Conservation (phyloP, 1,139 yeast genomes). For the Suhomyces maxii region DNA sequence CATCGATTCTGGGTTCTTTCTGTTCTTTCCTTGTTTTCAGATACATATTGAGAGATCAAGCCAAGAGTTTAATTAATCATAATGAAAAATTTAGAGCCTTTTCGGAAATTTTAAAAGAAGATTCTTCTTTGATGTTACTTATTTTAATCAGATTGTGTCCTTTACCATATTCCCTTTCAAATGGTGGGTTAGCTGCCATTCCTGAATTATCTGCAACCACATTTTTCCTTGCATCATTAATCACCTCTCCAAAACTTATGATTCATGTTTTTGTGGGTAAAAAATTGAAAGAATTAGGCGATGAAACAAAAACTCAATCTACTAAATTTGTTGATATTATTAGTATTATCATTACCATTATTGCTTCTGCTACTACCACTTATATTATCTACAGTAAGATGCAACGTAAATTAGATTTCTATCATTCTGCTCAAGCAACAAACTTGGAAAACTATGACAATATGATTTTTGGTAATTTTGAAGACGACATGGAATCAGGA, state of each 20-base stretch:
- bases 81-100: conserved; percentile 75
- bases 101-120: conserved; percentile 66
- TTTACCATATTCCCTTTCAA: conserved; percentile 85
- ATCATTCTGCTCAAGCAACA: conserved; percentile 22
- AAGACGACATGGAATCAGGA: conserved; percentile 34
- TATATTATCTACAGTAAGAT: conserved; percentile 69
- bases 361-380: conserved; percentile 63
- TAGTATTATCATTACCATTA: conserved; percentile 59
- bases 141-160: conserved; percentile 83
- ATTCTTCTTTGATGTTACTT: conserved; percentile 62
- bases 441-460: conserved; percentile 22
- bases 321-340: conserved; percentile 61
- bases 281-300: conserved; percentile 70
- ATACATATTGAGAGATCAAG: conserved; percentile 56
- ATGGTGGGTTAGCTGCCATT: conserved; percentile 87
- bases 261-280: conserved; percentile 81
- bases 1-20: conserved; percentile 73
- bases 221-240: conserved; percentile 67
- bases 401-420: conserved; percentile 40
- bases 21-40: conserved; percentile 70
- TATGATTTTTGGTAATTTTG: conserved; percentile 43
- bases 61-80: conserved; percentile 46
- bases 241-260: conserved; percentile 80
- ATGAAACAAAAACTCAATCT: conserved; percentile 47
- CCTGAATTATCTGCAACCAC: conserved; percentile 66